Evolutionary conservation across 805 yeast species (phyloP).

Genomic region (Suhomyces kilbournensis): DNA sequence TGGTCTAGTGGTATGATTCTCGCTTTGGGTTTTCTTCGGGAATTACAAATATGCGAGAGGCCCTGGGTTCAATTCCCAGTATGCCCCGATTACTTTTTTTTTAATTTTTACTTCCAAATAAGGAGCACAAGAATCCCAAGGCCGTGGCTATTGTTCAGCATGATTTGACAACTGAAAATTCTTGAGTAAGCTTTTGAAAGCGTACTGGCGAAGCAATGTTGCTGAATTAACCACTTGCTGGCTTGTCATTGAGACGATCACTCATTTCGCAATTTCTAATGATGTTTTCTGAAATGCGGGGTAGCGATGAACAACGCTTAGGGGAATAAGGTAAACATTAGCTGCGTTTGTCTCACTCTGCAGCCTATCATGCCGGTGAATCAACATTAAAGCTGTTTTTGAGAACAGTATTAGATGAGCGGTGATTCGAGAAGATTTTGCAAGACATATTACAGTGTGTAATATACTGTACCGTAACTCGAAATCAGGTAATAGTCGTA

Average conservation of each 20-base stretch:
- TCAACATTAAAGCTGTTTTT: not conserved
- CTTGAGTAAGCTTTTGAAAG: not conserved
- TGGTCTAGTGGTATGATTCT: slow-evolving; percentile 36
- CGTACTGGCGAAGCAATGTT: not conserved
- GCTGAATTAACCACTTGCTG: not conserved
- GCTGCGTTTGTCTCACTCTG: not conserved
- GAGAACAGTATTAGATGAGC: not conserved
- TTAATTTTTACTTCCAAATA: not conserved
- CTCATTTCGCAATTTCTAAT: not conserved
- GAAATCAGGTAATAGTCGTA: not conserved
- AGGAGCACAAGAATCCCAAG: not conserved
- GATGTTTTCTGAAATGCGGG: slow-evolving; percentile 1
- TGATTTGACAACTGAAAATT: not conserved
- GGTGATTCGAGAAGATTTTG: not conserved
- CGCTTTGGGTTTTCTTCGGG: slow-evolving; percentile 23
- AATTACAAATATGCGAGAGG: slow-evolving; percentile 5
- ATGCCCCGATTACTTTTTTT: slow-evolving; percentile 1
- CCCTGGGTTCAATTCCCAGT: slow-evolving; percentile 9
- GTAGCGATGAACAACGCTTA: not conserved
- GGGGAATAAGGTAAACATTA: not conserved
- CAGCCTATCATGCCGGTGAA: not conserved
- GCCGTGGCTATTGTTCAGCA: not conserved
- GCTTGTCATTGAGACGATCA: not conserved
- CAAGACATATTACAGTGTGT: not conserved
- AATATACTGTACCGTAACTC: not conserved